Conservation (phyloP, 2,329 filamentous ascomycete species). For the Claviceps cyperi region DNA sequence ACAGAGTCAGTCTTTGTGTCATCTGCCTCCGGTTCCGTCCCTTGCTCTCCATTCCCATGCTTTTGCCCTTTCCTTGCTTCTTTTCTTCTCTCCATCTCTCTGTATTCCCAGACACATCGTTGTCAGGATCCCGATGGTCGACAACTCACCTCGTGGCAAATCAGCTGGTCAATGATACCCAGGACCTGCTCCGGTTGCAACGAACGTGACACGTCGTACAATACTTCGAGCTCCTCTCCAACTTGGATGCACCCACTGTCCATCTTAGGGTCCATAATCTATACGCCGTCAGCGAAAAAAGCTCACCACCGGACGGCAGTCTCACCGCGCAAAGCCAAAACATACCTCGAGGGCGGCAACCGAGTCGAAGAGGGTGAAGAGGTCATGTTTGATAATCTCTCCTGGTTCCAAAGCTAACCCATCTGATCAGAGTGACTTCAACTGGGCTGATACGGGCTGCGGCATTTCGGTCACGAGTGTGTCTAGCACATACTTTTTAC, state of each 20-base stretch:
- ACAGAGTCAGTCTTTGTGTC: background rate
- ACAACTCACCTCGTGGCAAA: constrained; percentile 63
- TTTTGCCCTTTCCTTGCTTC: background rate
- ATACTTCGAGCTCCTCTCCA: constrained; percentile 68
- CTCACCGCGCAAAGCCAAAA: background rate
- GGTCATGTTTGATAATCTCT: constrained; percentile 82
- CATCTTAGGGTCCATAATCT: constrained; percentile 99
- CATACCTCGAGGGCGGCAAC: constrained; percentile 69
- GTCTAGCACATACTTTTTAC: constrained; percentile 30
- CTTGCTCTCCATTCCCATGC: too few species aligned
- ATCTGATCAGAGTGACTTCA: constrained; percentile 13
- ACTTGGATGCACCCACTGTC: constrained; percentile 75
- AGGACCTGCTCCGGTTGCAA: constrained; percentile 68
- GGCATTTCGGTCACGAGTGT: background rate
- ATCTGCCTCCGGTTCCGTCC: too few species aligned
- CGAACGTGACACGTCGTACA: constrained; percentile 57
- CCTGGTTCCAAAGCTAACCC: constrained; percentile 57
- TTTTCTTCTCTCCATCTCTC: background rate
- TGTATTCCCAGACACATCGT: background rate
- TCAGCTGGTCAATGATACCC: constrained; percentile 84
- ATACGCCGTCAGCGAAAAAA: background rate
- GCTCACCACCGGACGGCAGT: background rate
- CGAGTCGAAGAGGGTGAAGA: constrained; percentile 86
- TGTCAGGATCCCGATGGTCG: background rate
- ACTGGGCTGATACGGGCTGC: background rate